Evolutionary conservation across 169 alveolate species (phyloP), one percentile per base, ranked within the genome.

Genomic region (Prorocentrum cordatum): DNA sequence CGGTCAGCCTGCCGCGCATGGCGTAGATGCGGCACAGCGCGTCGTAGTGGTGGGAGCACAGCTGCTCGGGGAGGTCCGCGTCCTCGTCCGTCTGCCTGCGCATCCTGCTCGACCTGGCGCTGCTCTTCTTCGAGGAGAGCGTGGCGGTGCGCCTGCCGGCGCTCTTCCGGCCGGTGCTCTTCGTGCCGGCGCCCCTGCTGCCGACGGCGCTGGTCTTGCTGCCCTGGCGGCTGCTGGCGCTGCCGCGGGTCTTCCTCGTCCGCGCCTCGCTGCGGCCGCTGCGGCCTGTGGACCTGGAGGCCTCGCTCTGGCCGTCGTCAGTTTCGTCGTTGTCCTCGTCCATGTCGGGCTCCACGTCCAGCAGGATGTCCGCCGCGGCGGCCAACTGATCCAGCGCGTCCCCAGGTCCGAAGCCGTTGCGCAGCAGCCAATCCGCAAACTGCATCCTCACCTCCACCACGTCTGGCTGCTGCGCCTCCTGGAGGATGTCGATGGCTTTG

Each of bases 361-460:
- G 75, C 58, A 82, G n/a, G 54, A 82, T 12, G 10, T 82, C 91
- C 33, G 91, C 26, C 3, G 91, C 91, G 2, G 80, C 91, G 3
- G 79, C 91, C 36, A 82, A 68, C n/a, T 82, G 79, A 29, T 82
- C 91, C n/a, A 75, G 29, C 27, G 86, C 86, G 32, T 75, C 86
- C 0, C 72, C 50, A 42, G 54, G 20, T 29, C 72, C 59, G 20
- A 75, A 75, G 35, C 91, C 80, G n/a, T 54, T 61, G 16, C 79
- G 66, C 58, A 64, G 10, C 68, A 82, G 64, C 77, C 77, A 82
- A 32, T 82, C 91, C 4, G 91, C 91, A 31, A 82, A 64, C 27
- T 62, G 67, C 70, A 82, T 61, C 18, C 80, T 42, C 22, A 82
- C 91, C 35, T 82, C 91, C 29, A 82, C 80, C 38, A 82, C 91